Evolutionary conservation across 2,329 filamentous ascomycete species (phyloP).

Genomic region (Aspergillus amoenus): DNA sequence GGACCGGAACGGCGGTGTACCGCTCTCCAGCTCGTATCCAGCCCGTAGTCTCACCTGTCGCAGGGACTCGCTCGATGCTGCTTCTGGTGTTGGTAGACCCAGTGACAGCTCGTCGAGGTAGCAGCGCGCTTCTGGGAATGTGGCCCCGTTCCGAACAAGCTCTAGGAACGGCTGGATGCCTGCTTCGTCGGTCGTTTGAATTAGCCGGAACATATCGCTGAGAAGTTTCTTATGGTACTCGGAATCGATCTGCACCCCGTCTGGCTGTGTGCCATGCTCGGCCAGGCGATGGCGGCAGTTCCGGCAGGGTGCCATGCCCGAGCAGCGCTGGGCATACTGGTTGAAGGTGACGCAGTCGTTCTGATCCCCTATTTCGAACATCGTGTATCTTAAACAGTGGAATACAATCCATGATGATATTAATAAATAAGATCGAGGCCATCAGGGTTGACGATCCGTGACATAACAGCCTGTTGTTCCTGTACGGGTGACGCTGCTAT

Average conservation of each 20-base stretch:
- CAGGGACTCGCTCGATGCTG: conserved; percentile 1
- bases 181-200: conserved; percentile 22
- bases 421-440: no score
- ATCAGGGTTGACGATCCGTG: no score
- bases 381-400: neutral
- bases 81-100: neutral
- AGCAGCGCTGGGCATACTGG: conserved; percentile 1
- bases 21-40: conserved; percentile 21
- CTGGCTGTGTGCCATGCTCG: neutral
- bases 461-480: no score
- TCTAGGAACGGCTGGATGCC: conserved; percentile 23
- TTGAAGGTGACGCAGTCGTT: neutral
- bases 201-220: conserved; percentile 26
- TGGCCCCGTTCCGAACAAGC: conserved; percentile 26
- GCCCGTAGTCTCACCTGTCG: conserved; percentile 15
- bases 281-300: neutral
- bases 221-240: conserved; percentile 30
- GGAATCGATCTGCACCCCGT: neutral
- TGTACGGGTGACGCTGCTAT: no score
- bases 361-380: neutral
- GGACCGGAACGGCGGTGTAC: conserved; percentile 18
- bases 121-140: conserved; percentile 25
- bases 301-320: neutral
- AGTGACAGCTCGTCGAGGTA: conserved; percentile 23
- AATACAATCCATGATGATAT: neutral